These are phyloP conservation scores for Xylona heveae DNA, from an alignment of 495 filamentous ascomycete genomes.

Conservation along the genomic window DNA sequence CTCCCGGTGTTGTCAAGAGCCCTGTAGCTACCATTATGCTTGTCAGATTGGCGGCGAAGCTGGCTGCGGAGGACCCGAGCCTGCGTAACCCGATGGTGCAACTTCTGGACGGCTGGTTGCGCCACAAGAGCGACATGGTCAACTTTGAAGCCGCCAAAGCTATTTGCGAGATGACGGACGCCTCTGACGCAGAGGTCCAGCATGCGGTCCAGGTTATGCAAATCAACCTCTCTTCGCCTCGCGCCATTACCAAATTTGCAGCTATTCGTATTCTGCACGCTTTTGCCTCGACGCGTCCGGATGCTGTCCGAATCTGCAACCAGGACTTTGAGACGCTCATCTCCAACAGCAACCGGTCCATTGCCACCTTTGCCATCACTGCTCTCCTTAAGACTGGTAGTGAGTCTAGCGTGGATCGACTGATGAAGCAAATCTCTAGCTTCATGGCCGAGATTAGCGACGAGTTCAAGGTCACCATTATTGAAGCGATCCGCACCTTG, in stretches of 20 bases:
- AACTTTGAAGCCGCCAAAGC: slow-evolving; percentile 99
- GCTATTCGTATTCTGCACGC: slow-evolving; percentile 92
- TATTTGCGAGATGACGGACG: slow-evolving; percentile 83
- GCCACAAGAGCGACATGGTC: slow-evolving; percentile 99
- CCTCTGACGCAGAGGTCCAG: slow-evolving; percentile 74
- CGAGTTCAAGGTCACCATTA: slow-evolving; percentile 98
- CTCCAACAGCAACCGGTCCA: slow-evolving; percentile 88
- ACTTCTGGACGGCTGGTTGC: slow-evolving; percentile 84
- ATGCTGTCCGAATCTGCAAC: slow-evolving; percentile 82
- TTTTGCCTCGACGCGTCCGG: slow-evolving; percentile 86
- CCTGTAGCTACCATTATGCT: slow-evolving; percentile 82
- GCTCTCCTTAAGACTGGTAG: slow-evolving; percentile 96
- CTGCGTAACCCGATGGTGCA: slow-evolving; percentile 88
- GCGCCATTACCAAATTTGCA: slow-evolving; percentile 93
- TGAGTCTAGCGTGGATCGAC: slow-evolving; percentile 83
- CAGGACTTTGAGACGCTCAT: slow-evolving; percentile 92
- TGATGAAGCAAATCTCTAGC: slow-evolving; percentile 95
- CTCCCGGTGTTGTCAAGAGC: slow-evolving; percentile 80
- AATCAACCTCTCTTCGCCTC: slow-evolving; percentile 89
- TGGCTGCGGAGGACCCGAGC: slow-evolving; percentile 79
- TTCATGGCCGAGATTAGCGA: slow-evolving; percentile 98
- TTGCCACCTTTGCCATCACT: slow-evolving; percentile 95
- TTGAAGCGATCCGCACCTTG: slow-evolving; percentile 88
- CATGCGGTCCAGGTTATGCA: slow-evolving; percentile 92
- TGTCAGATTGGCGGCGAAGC: slow-evolving; percentile 78